Evolutionary conservation across 1,284 basidiomycete species (phyloP), one percentile per base, ranked within the genome.

Genomic region (Entoloma clypeatum): DNA sequence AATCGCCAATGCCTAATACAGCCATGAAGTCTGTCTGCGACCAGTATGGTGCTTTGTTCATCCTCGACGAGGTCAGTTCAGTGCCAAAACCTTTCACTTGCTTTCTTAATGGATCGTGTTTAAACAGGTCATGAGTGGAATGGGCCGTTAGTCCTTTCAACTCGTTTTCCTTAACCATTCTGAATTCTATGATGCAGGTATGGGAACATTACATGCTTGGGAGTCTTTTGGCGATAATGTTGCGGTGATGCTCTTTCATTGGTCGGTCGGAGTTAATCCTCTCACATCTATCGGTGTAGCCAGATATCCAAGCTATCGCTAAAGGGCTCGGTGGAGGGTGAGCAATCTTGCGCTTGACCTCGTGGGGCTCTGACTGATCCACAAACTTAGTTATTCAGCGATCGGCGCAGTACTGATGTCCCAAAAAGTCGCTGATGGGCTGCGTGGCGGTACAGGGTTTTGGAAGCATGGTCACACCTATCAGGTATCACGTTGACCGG

Each of bases 381-480:
- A 21, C 10, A 21, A 9, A 11, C 39, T 25, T 52, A 87, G 86
- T 16, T 92, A 91, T 62, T 84, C 77, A 5, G 72, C 87, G n/a
- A 88, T 92, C 39, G 86, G 86, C 9, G 89, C 86, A 0, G 71
- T 89, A 3, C 73, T 92, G 30, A 73, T 91, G 58, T 81, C 77
- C n/a, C 72, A 80, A 50, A 72, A 71, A 42, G 74, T 93, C 25
- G 79, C 84, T 1, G 70, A 78, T 41, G 87, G 81, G 4, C 72
- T 93, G 45, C 69, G 74, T 6, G 73, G 71, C 42, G 69, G 76
- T 26, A 76, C 79, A 5, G 87, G 85, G 19, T 65, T 82, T 48
- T 80, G 81, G 74, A 85, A 85, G 57, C 88, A 92, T 57, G 90
- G 89, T 0, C 88, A 92, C 60, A 92, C 90, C 0, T 93, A 89